Evolutionary conservation across 805 yeast species (phyloP), one percentile per base, ranked within the genome.

Genomic region (Grigorovia yakushimaensis): DNA sequence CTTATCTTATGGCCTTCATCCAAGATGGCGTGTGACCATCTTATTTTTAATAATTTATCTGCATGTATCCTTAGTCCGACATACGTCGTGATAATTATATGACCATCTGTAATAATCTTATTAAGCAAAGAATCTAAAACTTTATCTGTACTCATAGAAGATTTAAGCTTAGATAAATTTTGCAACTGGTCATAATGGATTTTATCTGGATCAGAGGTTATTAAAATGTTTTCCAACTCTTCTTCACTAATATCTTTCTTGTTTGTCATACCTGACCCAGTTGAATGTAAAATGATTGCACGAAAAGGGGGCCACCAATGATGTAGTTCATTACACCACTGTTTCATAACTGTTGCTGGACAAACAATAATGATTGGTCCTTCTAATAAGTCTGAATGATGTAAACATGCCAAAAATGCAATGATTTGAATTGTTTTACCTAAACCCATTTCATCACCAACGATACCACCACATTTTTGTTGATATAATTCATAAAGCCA

Each of bases 1-100:
- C 98, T 73, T 47, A 93, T 93, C 65, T 91, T 93, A 65, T 93
- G 98, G 1, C 98, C 98, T 62, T 93, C 98, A 65, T 91, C 98
- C 10, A 91, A 66, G 0, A 91, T 87, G 17, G 82, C 91, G 59
- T 89, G 91, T 0, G 89, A 88, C 98, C 98, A 93, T 42, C 77
- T 69, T 10, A 75, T 71, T 0, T 84, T 79, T n/a, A 87, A 63
- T 4, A 87, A 63, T 19, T 73, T 66, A 33, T 77, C 76, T 4
- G 84, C 70, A 61, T 87, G 86, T 9, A 84, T 74, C 49, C 83
- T 70, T 44, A 93, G 66, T 0, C 96, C 96, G 5, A 87, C 94
- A 62, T 93, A 93, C 0, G 98, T 89, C 0, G 98, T 93, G 7
- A 93, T 78, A 6, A 93, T 60, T 2, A 93, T 85, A 62, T 88